phyloP scores from a whole-genome alignment of 1,284 basidiomycete species.

The Hortiboletus rubellus region DNA sequence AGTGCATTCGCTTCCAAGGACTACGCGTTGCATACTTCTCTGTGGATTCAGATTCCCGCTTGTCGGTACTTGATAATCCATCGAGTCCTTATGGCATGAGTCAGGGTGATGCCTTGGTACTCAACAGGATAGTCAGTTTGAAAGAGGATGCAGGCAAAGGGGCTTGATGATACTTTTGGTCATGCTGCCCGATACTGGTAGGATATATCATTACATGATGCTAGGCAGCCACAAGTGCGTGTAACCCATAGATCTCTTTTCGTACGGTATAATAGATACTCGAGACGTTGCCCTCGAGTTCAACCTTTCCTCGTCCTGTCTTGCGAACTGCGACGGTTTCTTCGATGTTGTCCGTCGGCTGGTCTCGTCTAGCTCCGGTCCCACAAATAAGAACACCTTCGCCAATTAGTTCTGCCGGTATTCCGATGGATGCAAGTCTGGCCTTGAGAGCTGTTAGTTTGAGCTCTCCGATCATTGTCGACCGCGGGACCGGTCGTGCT shows the following conservation, averaged over 20 bases:
- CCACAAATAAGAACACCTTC: constrained; percentile 96
- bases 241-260: constrained; percentile 83
- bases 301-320: constrained; percentile 77
- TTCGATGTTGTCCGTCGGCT: constrained; percentile 51
- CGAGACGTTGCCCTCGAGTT: constrained; percentile 87
- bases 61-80: constrained; percentile 63
- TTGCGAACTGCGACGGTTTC: constrained; percentile 88
- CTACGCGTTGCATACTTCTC: constrained; percentile 96
- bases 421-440: constrained; percentile 68
- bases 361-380: constrained; percentile 51
- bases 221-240: constrained; percentile 80
- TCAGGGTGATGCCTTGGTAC: constrained; percentile 77
- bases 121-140: constrained; percentile 93
- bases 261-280: constrained; percentile 86
- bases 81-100: constrained; percentile 45
- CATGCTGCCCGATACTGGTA: neutral
- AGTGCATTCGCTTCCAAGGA: constrained; percentile 96
- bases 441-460: constrained; percentile 85
- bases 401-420: constrained; percentile 90
- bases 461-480: constrained; percentile 94
- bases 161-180: constrained; percentile 13
- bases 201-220: constrained; percentile 15
- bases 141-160: constrained; percentile 94
- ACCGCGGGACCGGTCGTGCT: constrained; percentile 66
- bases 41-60: constrained; percentile 81